Evolutionary conservation across 2,329 filamentous ascomycete genomes (phyloP).

Genomic region (Paraphoma chrysanthemicola): DNA sequence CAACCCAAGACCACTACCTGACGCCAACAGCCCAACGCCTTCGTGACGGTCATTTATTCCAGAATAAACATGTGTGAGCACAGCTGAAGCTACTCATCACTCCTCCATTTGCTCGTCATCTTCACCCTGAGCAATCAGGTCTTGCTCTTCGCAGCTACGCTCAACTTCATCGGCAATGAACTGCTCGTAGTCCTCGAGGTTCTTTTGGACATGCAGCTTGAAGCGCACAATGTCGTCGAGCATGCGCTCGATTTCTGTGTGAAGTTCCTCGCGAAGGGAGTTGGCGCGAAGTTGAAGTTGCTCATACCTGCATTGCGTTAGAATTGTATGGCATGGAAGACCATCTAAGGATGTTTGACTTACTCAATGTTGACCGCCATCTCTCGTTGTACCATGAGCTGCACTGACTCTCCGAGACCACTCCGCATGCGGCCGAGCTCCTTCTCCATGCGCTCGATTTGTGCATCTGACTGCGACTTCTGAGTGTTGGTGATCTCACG

Average conservation of each 20-base stretch:
- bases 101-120: slow-evolving; percentile 36
- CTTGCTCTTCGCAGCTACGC: slow-evolving; percentile 60
- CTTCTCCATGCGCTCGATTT: slow-evolving; percentile 99
- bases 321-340: background rate
- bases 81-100: slow-evolving; percentile 6
- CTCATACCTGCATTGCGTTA: slow-evolving; percentile 71
- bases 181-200: slow-evolving; percentile 89
- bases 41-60: slow-evolving; percentile 7
- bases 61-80: background rate
- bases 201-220: slow-evolving; percentile 95
- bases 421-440: slow-evolving; percentile 93
- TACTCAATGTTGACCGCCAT: slow-evolving; percentile 97
- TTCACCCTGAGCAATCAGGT: slow-evolving; percentile 39
- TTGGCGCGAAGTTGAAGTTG: slow-evolving; percentile 86
- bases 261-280: slow-evolving; percentile 90
- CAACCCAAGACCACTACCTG: slow-evolving; percentile 1
- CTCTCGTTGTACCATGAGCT: slow-evolving; percentile 91
- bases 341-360: slow-evolving; percentile 42
- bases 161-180: slow-evolving; percentile 96
- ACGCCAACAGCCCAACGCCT: slow-evolving; percentile 5
- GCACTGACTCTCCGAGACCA: slow-evolving; percentile 82
- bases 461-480: slow-evolving; percentile 85
- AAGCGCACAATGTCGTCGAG: slow-evolving; percentile 97
- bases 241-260: slow-evolving; percentile 95
- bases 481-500: slow-evolving; percentile 87